These are phyloP conservation scores for Teunomyces tritomae DNA, from an alignment of 805 yeast species.

Conservation along the genomic window DNA sequence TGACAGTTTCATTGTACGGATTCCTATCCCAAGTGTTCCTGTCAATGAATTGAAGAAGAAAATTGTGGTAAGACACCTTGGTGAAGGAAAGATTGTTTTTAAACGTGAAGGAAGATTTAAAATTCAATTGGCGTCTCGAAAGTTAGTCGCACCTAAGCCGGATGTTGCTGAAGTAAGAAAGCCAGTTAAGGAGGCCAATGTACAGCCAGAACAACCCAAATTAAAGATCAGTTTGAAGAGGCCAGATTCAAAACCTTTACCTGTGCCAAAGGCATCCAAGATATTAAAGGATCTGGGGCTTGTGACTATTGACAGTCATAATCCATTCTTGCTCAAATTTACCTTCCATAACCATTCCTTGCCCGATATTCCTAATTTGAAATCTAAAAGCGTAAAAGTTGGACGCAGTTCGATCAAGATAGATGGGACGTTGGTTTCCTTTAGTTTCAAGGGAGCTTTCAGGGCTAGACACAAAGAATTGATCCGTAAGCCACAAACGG, in stretches of 20 bases:
- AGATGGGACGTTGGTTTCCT: conserved; percentile 2
- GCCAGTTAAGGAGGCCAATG: neutral
- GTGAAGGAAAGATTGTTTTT: conserved; percentile 54
- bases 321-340: conserved; percentile 6
- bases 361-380: conserved; percentile 3
- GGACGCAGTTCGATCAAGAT: conserved; percentile 5
- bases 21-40: conserved; percentile 64
- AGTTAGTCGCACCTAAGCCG: conserved; percentile 4
- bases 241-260: neutral
- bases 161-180: conserved; percentile 6
- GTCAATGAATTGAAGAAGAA: conserved; percentile 46
- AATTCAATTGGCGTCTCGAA: conserved; percentile 43
- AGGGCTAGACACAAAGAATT: conserved; percentile 5
- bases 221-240: conserved; percentile 5
- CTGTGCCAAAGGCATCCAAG: conserved; percentile 1
- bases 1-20: conserved; percentile 57
- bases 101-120: conserved; percentile 59
- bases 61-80: conserved; percentile 56
- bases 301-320: neutral
- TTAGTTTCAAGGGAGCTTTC: conserved; percentile 7
- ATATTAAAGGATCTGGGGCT: neutral
- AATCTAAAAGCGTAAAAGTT: conserved; percentile 3
- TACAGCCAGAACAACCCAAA: conserved; percentile 11
- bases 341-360: conserved; percentile 12
- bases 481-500: conserved; percentile 1